Evolutionary conservation across 2,329 filamentous ascomycete species (phyloP).

Genomic region (Trichoderma afroharzianum): DNA sequence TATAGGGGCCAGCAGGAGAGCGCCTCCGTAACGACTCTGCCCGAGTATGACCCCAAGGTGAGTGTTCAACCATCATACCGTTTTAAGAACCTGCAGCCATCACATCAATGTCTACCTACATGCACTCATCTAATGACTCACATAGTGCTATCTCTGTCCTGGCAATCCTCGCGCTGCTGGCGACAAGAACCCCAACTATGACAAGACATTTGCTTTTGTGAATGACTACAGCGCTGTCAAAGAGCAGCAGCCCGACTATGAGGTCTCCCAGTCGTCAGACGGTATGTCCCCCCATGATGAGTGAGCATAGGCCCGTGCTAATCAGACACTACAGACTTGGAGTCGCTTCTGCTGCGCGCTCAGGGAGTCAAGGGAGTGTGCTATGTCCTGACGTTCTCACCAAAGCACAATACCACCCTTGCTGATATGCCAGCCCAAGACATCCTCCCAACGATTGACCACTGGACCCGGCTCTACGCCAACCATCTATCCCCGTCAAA

Average conservation of each 20-base stretch:
- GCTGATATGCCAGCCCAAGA: conserved; percentile 77
- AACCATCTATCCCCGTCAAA: conserved; percentile 72
- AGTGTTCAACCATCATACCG: conserved; percentile 21
- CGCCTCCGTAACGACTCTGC: conserved; percentile 63
- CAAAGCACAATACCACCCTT: conserved; percentile 84
- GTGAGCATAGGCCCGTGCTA: background rate
- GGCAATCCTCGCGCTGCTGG: conserved; percentile 86
- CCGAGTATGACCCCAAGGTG: conserved; percentile 75
- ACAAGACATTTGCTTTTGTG: conserved; percentile 86
- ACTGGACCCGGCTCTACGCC: conserved; percentile 89
- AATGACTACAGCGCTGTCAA: conserved; percentile 98
- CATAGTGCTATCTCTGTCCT: conserved; percentile 87
- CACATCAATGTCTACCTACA: background rate
- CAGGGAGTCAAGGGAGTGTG: conserved; percentile 90
- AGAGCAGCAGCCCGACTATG: conserved; percentile 82
- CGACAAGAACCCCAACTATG: conserved; percentile 80
- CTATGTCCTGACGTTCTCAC: conserved; percentile 93
- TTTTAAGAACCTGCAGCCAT: background rate
- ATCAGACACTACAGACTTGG: conserved; percentile 52
- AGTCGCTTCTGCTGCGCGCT: conserved; percentile 73
- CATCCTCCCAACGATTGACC: conserved; percentile 79
- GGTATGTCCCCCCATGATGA: conserved; percentile 20
- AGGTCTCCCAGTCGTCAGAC: conserved; percentile 38
- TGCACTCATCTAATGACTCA: background rate
- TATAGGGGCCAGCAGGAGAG: conserved; percentile 72